A percentile compares a stretch with the other conserved stretches of the same genome.
These are phyloP conservation scores for Babesia divergens DNA, from an alignment of 169 alveolate genomes.

Conservation along the genomic window DNA sequence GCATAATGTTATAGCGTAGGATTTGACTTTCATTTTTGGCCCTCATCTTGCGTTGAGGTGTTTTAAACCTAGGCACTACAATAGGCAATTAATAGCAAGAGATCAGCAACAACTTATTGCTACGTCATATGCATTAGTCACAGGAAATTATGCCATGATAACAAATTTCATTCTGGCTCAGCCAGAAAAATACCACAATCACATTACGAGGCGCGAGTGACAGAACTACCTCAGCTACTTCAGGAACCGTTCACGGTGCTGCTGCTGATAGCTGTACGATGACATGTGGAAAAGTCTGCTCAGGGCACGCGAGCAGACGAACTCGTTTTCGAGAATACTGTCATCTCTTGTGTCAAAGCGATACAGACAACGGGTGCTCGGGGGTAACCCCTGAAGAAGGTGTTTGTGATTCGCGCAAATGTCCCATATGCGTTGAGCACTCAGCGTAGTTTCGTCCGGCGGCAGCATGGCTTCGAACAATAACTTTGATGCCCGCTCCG, in stretches of 20 bases:
- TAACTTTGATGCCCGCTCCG: neutral
- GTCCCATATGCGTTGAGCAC: conserved; percentile 9
- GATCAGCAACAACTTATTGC: too few species aligned
- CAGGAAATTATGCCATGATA: too few species aligned
- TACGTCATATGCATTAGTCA: too few species aligned
- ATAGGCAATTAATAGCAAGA: too few species aligned
- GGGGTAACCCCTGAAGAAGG: conserved; percentile 11
- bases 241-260: conserved; percentile 9
- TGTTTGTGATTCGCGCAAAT: conserved; percentile 27
- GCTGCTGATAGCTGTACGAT: conserved; percentile 33
- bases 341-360: conserved; percentile 47
- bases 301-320: conserved; percentile 49
- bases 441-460: conserved; percentile 14
- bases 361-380: conserved; percentile 9
- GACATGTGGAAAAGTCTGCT: conserved; percentile 63
- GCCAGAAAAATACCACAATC: too few species aligned
- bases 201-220: too few species aligned
- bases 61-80: too few species aligned
- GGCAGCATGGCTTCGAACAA: conserved; percentile 31
- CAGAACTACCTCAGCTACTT: too few species aligned
- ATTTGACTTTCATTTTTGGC: too few species aligned
- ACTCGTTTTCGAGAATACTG: conserved; percentile 39
- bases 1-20: too few species aligned
- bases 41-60: too few species aligned
- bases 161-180: too few species aligned